These are phyloP conservation scores for Trypanosoma caninum DNA, from an alignment of 208 protist species.

Conservation along the genomic window DNA sequence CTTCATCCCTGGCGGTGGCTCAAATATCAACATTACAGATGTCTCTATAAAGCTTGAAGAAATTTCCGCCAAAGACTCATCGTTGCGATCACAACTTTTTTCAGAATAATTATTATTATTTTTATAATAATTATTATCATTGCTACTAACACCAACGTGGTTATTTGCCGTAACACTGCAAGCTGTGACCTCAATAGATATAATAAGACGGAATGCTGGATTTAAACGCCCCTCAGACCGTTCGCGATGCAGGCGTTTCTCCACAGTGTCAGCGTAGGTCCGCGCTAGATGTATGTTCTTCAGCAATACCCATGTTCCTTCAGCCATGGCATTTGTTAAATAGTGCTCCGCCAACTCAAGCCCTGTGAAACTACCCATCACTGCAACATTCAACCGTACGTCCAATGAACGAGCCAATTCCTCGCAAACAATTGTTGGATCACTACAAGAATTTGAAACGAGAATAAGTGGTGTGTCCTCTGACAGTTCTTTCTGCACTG, in stretches of 20 bases:
- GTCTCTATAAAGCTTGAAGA: slow-evolving; percentile 73
- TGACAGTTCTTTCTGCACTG: slow-evolving; percentile 58
- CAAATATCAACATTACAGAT: slow-evolving; percentile 92
- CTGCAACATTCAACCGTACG: slow-evolving; percentile 72
- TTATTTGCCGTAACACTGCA: not conserved
- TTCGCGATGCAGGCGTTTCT: slow-evolving; percentile 95
- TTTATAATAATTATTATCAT: slow-evolving; percentile 14
- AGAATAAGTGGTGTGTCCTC: slow-evolving; percentile 80
- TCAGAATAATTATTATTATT: not conserved
- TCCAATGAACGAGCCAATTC: slow-evolving; percentile 64
- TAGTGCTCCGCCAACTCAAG: slow-evolving; percentile 90
- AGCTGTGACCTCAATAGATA: slow-evolving; percentile 90
- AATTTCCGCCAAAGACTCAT: slow-evolving; percentile 22
- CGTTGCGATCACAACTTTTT: not conserved
- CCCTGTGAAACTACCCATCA: slow-evolving; percentile 96
- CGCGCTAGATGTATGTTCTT: slow-evolving; percentile 98
- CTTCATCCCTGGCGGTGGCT: slow-evolving; percentile 95
- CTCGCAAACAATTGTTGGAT: slow-evolving; percentile 92
- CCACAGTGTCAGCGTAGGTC: slow-evolving; percentile 91
- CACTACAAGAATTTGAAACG: slow-evolving; percentile 90
- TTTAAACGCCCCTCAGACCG: slow-evolving; percentile 55
- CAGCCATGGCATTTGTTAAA: slow-evolving; percentile 73
- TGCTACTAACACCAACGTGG: not conserved
- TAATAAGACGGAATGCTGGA: slow-evolving; percentile 94
- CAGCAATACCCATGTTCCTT: slow-evolving; percentile 95